phyloP scores from a whole-genome alignment of 2,329 filamentous ascomycete species.

The Paecilomyces sp. region DNA sequence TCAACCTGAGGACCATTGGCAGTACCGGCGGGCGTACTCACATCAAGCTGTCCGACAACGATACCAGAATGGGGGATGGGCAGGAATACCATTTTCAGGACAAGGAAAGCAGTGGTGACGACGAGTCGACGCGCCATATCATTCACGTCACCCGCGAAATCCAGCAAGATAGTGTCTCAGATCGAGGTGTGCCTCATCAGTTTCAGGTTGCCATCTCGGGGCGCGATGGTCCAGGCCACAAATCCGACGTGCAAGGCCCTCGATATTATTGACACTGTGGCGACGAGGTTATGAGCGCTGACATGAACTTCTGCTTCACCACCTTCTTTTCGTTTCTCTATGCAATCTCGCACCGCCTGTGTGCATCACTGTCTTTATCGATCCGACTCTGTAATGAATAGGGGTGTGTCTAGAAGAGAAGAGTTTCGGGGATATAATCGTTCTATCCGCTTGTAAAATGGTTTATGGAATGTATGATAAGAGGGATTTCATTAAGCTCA shows the following conservation, averaged over 20 bases:
- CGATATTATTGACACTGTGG: not conserved
- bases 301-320: not conserved
- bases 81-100: not conserved
- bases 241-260: not conserved
- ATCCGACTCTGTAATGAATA: not conserved
- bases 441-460: not conserved
- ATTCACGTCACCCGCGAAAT: not conserved
- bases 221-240: not conserved
- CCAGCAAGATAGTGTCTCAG: not conserved
- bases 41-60: not conserved
- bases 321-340: not conserved
- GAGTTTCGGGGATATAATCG: not conserved
- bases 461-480: too few relatives aligned
- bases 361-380: not conserved
- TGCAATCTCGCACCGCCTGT: not conserved
- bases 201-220: not conserved
- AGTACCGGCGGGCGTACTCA: not conserved
- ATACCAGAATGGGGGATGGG: not conserved
- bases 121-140: not conserved
- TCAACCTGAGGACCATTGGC: not conserved
- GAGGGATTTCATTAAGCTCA: too few relatives aligned
- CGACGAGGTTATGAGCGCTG: not conserved
- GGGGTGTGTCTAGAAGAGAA: not conserved
- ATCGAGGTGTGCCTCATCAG: not conserved
- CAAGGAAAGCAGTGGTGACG: not conserved